Base-by-base conservation (phyloP, 2,329 filamentous ascomycete species). In the Lomentospora prolificans region DNA sequence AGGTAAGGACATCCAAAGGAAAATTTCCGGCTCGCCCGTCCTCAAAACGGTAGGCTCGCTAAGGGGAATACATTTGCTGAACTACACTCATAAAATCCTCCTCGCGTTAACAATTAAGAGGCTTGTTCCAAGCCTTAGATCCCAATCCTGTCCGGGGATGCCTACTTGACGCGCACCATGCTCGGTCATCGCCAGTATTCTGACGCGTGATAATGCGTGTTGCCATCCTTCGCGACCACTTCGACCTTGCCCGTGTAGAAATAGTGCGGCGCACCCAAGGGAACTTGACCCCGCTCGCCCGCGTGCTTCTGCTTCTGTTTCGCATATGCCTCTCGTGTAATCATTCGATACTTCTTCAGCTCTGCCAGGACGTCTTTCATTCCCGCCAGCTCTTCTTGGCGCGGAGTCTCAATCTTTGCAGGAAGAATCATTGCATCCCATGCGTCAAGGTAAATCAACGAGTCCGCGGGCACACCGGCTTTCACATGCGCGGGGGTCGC, bases 381-480 rank as follows among this genome's bases (percentile, higher is more conserved):
- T n/a, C 57, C 61, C 30, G 60, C 55, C 14, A 76, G 58, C 5
- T 70, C 65, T 6, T 44, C 56, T 28, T 53, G 74, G 22, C 19
- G 19, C 36, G 59, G 46, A 3, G 54, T 56, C 27, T 71, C 58
- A 12, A 59, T 58, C 0, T 46, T 53, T 6, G 74, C 72, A 58
- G 72, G 65, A 3, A 79, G 58, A 12, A 80, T 60, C 54, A 79
- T 75, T 4, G 69, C 70, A 57, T 74, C 71, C 80, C 80, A 83
- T 0, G 79, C 79, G 1, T 69, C 71, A 27, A 74, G 68, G 60
- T 76, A 82, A 39, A 83, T 64, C 55, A 71, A 73, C 1, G 69
- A 66, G 0, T 69, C 66, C 0, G 64, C 51, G 3, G 79, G 79
- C 3, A 75, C 77, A 1, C 80, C 80, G 0, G 76, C 76, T 2